Base-by-base conservation (phyloP, 2,329 filamentous ascomycete species). In the Fusarium bulbicola region DNA sequence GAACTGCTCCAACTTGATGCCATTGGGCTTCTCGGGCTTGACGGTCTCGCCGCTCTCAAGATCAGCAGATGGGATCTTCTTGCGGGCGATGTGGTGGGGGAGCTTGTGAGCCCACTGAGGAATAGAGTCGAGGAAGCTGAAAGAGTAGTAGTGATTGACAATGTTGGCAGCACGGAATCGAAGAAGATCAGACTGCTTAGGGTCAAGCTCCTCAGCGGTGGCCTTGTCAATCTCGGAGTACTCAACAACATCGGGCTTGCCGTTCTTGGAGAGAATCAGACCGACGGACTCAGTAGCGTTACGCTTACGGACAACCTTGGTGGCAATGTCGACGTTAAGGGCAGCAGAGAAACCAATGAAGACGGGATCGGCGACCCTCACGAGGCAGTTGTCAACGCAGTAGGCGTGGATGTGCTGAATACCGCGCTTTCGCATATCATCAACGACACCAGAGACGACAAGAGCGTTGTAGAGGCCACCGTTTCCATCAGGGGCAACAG, bases 101-200 rank as follows among this genome's bases (percentile, higher is more conserved):
- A 99, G 90, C 82, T 92, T 91, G 85, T 95, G 88, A 24, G 90
- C 91, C 93, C 94, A 98, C 77, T 91, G 85, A 65, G 96, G 95
- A 77, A 98, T 97, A 73, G 90, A 92, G 82, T 97, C 93, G 54
- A 99, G 89, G 89, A 98, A 98, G 76, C 89, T 86, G 87, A 95
- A 95, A 52, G 94, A 97, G 87, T 99, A 99, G 90, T 98, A 99
- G 88, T 99, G 96, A 88, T 99, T 99, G 85, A 99, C 96, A 78
- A 99, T 99, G 87, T 99, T 99, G 80, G 95, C 96, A 65, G 96
- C 95, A 71, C 96, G 93, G 91, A 97, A 98, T 84, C 95, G 97
- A 81, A 99, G 91, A 60, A 98, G 87, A 65, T 90, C 91, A 7
- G 90, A 86, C 79, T 97, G 91, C 83, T 93, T 93, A 61, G 92